Conservation (phyloP, 768 basidiomycete genomes). For the Leucocoprinus sp. region DNA sequence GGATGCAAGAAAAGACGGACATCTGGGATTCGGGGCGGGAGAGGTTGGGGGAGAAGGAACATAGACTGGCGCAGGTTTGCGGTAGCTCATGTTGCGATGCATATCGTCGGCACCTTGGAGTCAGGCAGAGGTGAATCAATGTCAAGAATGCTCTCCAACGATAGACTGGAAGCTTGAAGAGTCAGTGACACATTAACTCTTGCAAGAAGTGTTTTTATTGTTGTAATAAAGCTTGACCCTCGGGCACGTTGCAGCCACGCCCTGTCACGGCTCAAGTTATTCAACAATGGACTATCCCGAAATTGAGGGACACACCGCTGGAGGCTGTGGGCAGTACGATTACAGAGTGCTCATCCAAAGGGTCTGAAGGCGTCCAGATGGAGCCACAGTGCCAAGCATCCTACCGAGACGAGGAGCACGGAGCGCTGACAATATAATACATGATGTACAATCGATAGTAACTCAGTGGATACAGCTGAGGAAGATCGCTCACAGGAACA, state of each 20-base stretch:
- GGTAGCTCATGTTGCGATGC: conserved; percentile 48
- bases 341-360: conserved; percentile 8
- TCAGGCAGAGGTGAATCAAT: neutral
- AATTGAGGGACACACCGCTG: conserved; percentile 10
- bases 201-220: conserved; percentile 8
- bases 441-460: neutral
- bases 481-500: conserved; percentile 1
- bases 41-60: conserved; percentile 56
- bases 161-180: conserved; percentile 5
- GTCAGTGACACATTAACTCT: neutral
- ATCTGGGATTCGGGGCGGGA: conserved; percentile 18
- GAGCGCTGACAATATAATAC: conserved; percentile 3
- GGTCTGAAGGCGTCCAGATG: conserved; percentile 6
- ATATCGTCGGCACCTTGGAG: conserved; percentile 14
- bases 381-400: conserved; percentile 3
- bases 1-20: conserved; percentile 5
- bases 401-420: conserved; percentile 4
- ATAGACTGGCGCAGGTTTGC: conserved; percentile 64
- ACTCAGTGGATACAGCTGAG: neutral
- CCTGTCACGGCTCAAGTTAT: conserved; percentile 1
- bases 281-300: conserved; percentile 3
- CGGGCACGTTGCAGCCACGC: conserved; percentile 11
- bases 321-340: conserved; percentile 10
- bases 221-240: conserved; percentile 5
- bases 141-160: conserved; percentile 4